Percentiles rank a stretch among this genome's conserved stretches.
Evolutionary conservation across 805 yeast genomes (phyloP).

Genomic region (Candida ipomoeae): DNA sequence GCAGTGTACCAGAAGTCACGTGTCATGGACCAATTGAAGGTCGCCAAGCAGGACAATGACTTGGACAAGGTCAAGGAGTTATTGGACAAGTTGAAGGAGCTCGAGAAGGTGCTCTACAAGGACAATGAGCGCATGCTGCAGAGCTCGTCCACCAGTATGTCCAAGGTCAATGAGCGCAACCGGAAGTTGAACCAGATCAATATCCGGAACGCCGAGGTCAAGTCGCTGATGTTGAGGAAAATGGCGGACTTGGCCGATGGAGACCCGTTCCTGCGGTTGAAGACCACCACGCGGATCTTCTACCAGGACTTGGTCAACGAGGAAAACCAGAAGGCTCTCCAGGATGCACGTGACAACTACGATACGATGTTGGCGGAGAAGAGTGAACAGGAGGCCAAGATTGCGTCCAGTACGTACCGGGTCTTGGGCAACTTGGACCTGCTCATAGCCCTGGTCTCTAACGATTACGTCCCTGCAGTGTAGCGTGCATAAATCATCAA

Average conservation of each 20-base stretch:
- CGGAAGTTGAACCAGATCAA: slow-evolving; percentile 73
- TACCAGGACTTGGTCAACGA: slow-evolving; percentile 55
- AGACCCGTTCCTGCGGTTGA: slow-evolving; percentile 87
- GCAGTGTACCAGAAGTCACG: slow-evolving; percentile 73
- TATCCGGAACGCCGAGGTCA: slow-evolving; percentile 74
- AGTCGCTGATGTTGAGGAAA: slow-evolving; percentile 53
- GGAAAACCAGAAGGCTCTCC: slow-evolving; percentile 57
- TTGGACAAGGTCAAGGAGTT: slow-evolving; percentile 24
- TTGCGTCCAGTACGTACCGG: slow-evolving; percentile 51
- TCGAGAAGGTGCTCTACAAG: slow-evolving; percentile 45
- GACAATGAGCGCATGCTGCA: slow-evolving; percentile 30
- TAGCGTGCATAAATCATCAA: background rate
- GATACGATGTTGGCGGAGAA: slow-evolving; percentile 37
- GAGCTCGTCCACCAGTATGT: slow-evolving; percentile 45
- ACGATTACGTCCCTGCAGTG: slow-evolving; percentile 29
- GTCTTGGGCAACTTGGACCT: slow-evolving; percentile 56
- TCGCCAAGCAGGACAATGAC: slow-evolving; percentile 62
- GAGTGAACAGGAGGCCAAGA: slow-evolving; percentile 40
- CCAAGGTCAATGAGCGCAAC: slow-evolving; percentile 79
- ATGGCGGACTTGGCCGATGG: slow-evolving; percentile 41
- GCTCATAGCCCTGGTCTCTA: slow-evolving; percentile 41
- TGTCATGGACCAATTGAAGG: slow-evolving; percentile 67
- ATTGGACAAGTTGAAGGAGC: slow-evolving; percentile 35
- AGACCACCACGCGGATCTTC: slow-evolving; percentile 82
- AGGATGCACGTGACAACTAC: slow-evolving; percentile 47